Evolutionary conservation across 192 early-diverging fungal species (phyloP).

Genomic region (Entomortierella beljakovae): DNA sequence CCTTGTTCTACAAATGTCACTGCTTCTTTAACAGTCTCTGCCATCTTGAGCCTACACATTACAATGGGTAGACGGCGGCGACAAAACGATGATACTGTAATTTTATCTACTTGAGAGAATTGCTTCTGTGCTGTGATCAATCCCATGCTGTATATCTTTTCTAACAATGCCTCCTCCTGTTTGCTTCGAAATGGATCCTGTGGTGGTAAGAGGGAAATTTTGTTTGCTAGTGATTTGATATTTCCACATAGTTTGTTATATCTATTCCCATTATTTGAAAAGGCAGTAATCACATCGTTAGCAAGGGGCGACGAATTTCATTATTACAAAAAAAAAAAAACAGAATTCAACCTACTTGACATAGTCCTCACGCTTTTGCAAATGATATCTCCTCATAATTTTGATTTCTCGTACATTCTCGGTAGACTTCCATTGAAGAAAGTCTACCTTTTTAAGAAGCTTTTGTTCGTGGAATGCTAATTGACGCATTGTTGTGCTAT

Average conservation of each 20-base stretch:
- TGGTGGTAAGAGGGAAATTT: constrained; percentile 86
- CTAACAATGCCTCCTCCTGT: constrained; percentile 82
- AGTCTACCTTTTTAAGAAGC: constrained; percentile 95
- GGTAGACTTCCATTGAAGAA: constrained; percentile 92
- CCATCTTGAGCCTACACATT: constrained; percentile 96
- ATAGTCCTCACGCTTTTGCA: constrained; percentile 91
- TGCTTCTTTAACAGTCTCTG: constrained; percentile 92
- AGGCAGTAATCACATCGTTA: no score
- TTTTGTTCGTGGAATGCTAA: constrained; percentile 96
- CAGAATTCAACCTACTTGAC: constrained; percentile 67
- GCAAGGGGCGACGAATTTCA: no score
- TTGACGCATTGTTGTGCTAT: constrained; percentile 65
- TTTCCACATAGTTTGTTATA: constrained; percentile 88
- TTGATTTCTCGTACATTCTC: constrained; percentile 84
- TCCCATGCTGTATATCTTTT: constrained; percentile 90
- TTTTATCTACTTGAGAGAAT: constrained; percentile 81
- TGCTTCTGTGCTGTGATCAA: constrained; percentile 81
- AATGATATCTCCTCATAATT: constrained; percentile 90
- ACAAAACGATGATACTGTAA: constrained; percentile 91
- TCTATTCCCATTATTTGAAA: no score
- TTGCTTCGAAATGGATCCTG: constrained; percentile 82
- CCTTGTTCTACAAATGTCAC: constrained; percentile 94
- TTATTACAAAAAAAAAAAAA: neutral
- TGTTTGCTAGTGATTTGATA: constrained; percentile 85
- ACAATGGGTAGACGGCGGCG: constrained; percentile 88